These are phyloP conservation scores for Medicago lupulina DNA, from an alignment of 306 rosid genomes.

Conservation along the genomic window DNA sequence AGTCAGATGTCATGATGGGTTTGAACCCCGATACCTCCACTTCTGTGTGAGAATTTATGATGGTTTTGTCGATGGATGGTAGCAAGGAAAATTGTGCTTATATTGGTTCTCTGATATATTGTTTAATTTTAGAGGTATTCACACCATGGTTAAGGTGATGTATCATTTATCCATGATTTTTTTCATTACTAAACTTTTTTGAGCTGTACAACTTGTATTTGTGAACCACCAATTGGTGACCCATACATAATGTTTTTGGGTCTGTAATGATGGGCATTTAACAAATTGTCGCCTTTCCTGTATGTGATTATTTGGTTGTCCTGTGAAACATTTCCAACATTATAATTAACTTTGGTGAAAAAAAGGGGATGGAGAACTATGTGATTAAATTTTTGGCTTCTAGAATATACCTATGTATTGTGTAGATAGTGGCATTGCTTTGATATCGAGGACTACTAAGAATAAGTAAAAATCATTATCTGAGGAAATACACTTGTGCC, in stretches of 20 bases:
- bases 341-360: neutral
- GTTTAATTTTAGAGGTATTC: neutral
- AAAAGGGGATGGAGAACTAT: neutral
- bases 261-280: neutral
- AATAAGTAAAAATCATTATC: no score
- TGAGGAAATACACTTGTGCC: neutral
- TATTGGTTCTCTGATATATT: slow-evolving; percentile 13
- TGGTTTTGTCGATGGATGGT: neutral
- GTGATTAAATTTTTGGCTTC: no score
- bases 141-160: slow-evolving; percentile 1
- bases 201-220: neutral
- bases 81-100: neutral
- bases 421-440: slow-evolving; percentile 2
- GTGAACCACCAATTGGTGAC: neutral
- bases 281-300: neutral
- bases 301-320: slow-evolving; percentile 17
- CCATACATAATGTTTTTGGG: neutral
- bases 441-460: no score
- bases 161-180: slow-evolving; percentile 7
- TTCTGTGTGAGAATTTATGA: no score
- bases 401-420: neutral
- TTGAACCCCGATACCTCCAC: no score
- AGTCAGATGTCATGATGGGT: no score
- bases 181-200: neutral
- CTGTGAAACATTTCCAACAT: slow-evolving; percentile 14